Conservation (phyloP, 352 stramenopile species). For the Proteromonas lacertae region DNA sequence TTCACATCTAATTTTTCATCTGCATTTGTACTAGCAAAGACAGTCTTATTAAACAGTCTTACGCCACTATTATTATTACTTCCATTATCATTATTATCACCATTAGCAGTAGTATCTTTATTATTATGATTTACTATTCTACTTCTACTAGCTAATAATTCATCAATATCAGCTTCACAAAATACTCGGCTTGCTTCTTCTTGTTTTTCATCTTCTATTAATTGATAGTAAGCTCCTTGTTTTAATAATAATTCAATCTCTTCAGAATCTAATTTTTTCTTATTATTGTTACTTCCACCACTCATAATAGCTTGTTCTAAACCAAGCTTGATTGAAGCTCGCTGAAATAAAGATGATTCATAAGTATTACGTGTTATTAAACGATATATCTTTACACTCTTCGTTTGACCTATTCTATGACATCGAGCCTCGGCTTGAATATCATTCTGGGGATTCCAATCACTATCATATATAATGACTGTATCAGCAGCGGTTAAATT, state of each 20-base stretch:
- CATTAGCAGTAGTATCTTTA: slow-evolving; percentile 16
- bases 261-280: not conserved
- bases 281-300: slow-evolving; percentile 29
- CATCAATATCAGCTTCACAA: slow-evolving; percentile 69
- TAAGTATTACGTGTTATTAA: slow-evolving; percentile 88
- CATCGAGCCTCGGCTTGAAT: slow-evolving; percentile 41
- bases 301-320: slow-evolving; percentile 85
- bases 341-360: slow-evolving; percentile 94
- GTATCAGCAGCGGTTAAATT: slow-evolving; percentile 92
- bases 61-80: slow-evolving; percentile 13
- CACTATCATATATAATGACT: slow-evolving; percentile 85
- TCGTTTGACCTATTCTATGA: slow-evolving; percentile 89
- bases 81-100: no score
- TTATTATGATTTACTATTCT: slow-evolving; percentile 19
- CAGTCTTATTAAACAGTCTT: slow-evolving; percentile 20
- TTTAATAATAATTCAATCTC: slow-evolving; percentile 74
- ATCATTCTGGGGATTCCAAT: slow-evolving; percentile 93
- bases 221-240: slow-evolving; percentile 65
- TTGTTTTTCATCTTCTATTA: slow-evolving; percentile 71
- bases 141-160: slow-evolving; percentile 24
- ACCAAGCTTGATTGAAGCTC: slow-evolving; percentile 75
- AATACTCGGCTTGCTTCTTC: slow-evolving; percentile 49
- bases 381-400: slow-evolving; percentile 74
- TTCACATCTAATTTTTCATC: slow-evolving; percentile 62
- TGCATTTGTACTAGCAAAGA: slow-evolving; percentile 39